Base-by-base conservation (phyloP, 2,329 filamentous ascomycete genomes). In the Aspergillus sp. region DNA sequence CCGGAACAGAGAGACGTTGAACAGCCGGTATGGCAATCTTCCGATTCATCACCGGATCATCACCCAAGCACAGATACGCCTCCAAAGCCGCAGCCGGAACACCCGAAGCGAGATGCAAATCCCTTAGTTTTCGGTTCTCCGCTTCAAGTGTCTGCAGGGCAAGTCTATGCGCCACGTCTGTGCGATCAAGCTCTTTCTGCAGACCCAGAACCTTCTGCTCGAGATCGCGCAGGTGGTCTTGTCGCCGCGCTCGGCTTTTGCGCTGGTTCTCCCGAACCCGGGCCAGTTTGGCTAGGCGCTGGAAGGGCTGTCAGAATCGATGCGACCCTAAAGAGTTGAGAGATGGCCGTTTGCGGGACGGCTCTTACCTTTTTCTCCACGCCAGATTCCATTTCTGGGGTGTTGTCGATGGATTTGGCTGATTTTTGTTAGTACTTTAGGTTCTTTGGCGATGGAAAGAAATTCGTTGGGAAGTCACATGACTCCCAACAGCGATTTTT, bases 201-300 rank as follows among this genome's bases (percentile, higher is more conserved):
- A 59, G 66, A 2, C 34, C 50, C 0, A 65, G 64, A 19, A 75
- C 57, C 39, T 68, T 70, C 54, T 73, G 66, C 51, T 75, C 71
- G 13, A 75, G 56, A 30, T 75, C 72, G n/a, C 67, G 70, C 41
- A 70, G 66, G 56, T 75, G 66, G 54, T 74, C 70, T 55, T 74
- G 73, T 50, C 67, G 70, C 42, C 66, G 64, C 3, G 73, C 72
- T 39, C 73, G 67, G 49, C 73, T 74, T 45, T 68, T 74, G 34
- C 73, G 73, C 53, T 75, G 73, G 34, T 75, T 75, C 30, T 75
- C 73, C 17, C 73, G 63, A 30, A 75, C 65, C 24, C 73, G 70
- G 47, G 83, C 82, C 34, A 72, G 67, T 56, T 68, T 67, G 30
- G 70, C 66, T 33, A 60, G 47, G 49, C 67, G 64, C 68, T 75